Conservation (phyloP, 495 filamentous ascomycete genomes). For the Neurospora discreta region DNA sequence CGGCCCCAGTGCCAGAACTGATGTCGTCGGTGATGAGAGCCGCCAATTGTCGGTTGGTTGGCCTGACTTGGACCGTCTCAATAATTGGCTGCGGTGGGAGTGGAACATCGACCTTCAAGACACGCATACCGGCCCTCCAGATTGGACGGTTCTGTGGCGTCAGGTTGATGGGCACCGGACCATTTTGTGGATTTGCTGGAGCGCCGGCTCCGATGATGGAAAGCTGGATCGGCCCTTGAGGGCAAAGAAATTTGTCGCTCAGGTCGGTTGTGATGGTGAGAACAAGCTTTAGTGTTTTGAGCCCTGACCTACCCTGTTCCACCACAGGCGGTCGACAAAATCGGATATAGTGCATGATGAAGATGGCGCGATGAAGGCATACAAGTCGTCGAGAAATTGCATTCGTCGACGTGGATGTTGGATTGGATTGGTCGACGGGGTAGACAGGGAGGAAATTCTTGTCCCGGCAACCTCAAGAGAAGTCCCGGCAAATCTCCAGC, state of each 20-base stretch:
- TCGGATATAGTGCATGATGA: conserved; percentile 60
- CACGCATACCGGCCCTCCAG: conserved; percentile 32
- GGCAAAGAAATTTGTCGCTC: conserved; percentile 69
- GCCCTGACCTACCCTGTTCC: conserved; percentile 19
- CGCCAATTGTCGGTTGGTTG: conserved; percentile 16
- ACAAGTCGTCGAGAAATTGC: neutral
- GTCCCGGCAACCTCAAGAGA: neutral
- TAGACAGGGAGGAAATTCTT: neutral
- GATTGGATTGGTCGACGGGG: neutral
- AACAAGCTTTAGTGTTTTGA: conserved; percentile 28
- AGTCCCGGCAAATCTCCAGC: neutral
- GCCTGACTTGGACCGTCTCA: conserved; percentile 27
- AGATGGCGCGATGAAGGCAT: neutral
- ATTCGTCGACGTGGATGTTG: neutral
- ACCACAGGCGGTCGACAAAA: conserved; percentile 55
- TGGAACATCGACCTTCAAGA: conserved; percentile 28
- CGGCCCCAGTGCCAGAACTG: conserved; percentile 9
- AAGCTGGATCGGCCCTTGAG: conserved; percentile 49
- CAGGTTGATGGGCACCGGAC: conserved; percentile 19
- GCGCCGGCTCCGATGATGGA: conserved; percentile 33
- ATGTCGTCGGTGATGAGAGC: conserved; percentile 22
- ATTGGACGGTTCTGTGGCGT: conserved; percentile 6
- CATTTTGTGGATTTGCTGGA: conserved; percentile 35
- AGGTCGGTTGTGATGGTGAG: conserved; percentile 86
- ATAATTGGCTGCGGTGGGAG: conserved; percentile 19